Base-by-base conservation (phyloP, 306 rosid genomes). In the Hylodesmum podocarpum region DNA sequence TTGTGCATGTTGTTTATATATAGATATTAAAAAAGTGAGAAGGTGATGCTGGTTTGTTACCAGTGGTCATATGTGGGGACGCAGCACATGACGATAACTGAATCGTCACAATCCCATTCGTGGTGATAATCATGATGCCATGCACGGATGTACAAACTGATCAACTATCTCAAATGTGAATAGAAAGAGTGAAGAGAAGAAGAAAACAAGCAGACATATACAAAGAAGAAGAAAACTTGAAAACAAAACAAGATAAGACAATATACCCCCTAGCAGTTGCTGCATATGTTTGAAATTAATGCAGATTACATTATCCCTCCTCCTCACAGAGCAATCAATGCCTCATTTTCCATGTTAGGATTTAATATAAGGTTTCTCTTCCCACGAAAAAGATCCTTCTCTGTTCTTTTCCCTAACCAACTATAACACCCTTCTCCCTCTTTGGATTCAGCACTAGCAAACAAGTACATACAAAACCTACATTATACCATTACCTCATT, bases 331-430 rank as follows among this genome's bases (percentile, higher is more conserved):
- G 43, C 46, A 62, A 58, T 79, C 66, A 76, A 78, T 34, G 65
- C 83, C 76, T 66, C 73, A 73, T 82, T 88, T 89, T 87, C 96
- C 70, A 82, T 87, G 78, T 88, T 86, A 49, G 88, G 86, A 34
- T 78, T 79, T 70, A 27, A 76, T 75, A 73, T 80, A 61, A 86
- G 85, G 93, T 87, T 88, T 84, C 86, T 69, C 87, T 82, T 75
- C 80, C 72, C 85, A 89, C 89, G 90, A 89, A 86, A 89, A 89
- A 86, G 89, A 88, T 88, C 86, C 88, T 80, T 84, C 41, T 46
- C 89, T 59, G 65, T 72, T 84, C 66, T 74, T 82, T 72, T 24
- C 84, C 79, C 65, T 73, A 79, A 77, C 84, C 40, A 87, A 80
- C 85, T 47, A 74, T 21, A 50, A 33, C 39, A n/a, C n/a, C 78